Evolutionary conservation across 164 flowering plant species (phyloP).

Genomic region (Berberis thunbergii): DNA sequence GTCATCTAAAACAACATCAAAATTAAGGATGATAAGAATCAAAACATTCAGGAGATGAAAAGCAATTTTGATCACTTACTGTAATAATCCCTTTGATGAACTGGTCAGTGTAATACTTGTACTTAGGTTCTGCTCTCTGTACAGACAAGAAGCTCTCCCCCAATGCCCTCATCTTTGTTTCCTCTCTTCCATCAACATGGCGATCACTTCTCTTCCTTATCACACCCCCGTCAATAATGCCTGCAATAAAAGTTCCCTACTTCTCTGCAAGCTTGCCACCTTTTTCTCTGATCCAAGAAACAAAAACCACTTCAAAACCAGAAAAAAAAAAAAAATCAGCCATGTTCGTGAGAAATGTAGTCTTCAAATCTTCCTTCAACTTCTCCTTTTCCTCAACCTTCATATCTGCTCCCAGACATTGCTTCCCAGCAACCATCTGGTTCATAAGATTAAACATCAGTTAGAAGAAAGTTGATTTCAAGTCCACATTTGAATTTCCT

Average conservation of each 20-base stretch:
- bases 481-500: not conserved
- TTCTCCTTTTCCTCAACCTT: too few relatives aligned
- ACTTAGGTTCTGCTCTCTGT: constrained; percentile 23
- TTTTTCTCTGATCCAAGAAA: not conserved
- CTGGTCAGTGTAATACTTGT: constrained; percentile 13
- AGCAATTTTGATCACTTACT: constrained; percentile 1
- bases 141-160: constrained; percentile 21
- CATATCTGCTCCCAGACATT: not conserved
- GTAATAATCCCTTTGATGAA: constrained; percentile 24
- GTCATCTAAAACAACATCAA: too few relatives aligned
- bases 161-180: constrained; percentile 13
- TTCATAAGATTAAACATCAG: not conserved
- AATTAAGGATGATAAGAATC: not conserved
- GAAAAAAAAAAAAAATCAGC: not conserved
- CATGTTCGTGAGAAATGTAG: not conserved
- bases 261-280: not conserved
- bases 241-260: not conserved
- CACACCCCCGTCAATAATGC: too few relatives aligned
- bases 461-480: not conserved
- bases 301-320: not conserved
- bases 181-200: not conserved
- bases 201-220: not conserved
- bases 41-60: too few relatives aligned
- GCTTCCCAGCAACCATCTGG: not conserved
- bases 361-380: too few relatives aligned